A percentile compares a stretch with the other conserved stretches of the same genome.
Evolutionary conservation across 192 early-diverging fungal genomes (phyloP).

Genomic region (Backusella circina): DNA sequence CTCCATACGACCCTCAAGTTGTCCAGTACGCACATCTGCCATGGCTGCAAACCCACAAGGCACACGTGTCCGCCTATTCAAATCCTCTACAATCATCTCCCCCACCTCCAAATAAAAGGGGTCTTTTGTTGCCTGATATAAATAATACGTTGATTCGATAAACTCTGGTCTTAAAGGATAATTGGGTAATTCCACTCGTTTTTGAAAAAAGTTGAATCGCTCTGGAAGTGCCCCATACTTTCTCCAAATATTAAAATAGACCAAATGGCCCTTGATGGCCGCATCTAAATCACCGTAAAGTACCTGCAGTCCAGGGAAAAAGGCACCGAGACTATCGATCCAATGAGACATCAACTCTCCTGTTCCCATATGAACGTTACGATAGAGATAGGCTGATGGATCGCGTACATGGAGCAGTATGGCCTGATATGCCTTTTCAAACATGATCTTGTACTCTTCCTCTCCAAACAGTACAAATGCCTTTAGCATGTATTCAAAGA

Average conservation of each 20-base stretch:
- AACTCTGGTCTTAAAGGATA: conserved; percentile 95
- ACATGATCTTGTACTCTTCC: conserved; percentile 66
- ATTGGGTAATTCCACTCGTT: conserved; percentile 56
- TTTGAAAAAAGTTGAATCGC: conserved; percentile 71
- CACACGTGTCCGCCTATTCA: conserved; percentile 65
- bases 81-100: conserved; percentile 79
- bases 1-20: conserved; percentile 87
- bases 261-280: conserved; percentile 77
- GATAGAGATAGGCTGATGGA: conserved; percentile 66
- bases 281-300: conserved; percentile 80
- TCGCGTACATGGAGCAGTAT: conserved; percentile 65
- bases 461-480: conserved; percentile 87
- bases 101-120: conserved; percentile 90
- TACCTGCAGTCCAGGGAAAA: conserved; percentile 90
- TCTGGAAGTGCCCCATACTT: conserved; percentile 86
- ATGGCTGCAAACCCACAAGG: conserved; percentile 81
- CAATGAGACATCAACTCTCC: conserved; percentile 66
- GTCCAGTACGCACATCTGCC: conserved; percentile 55
- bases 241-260: conserved; percentile 87
- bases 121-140: conserved; percentile 87
- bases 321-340: conserved; percentile 92
- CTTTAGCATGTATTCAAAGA: conserved; percentile 92
- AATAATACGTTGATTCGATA: conserved; percentile 92
- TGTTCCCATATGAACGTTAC: conserved; percentile 80
- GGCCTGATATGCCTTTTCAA: conserved; percentile 68